A percentile compares a stretch with the other conserved stretches of the same genome.
Evolutionary conservation across 2,329 filamentous ascomycete species (phyloP).

Genomic region (Epichloe uncinata): DNA sequence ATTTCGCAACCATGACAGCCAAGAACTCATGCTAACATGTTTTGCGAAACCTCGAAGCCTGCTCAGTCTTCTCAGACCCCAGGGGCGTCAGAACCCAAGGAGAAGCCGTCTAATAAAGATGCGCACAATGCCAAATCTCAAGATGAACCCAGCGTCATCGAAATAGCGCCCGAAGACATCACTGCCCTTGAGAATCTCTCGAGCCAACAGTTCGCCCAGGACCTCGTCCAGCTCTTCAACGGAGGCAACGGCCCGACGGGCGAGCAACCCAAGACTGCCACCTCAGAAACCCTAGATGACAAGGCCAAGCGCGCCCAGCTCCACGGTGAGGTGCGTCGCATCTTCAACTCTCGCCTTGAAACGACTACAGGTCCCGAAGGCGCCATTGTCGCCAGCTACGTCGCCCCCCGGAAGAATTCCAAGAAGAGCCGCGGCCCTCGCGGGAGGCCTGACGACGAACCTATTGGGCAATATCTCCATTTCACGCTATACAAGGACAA

Average conservation of each 20-base stretch:
- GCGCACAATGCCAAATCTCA: conserved; percentile 10
- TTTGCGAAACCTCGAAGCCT: conserved; percentile 1
- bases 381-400: conserved; percentile 53
- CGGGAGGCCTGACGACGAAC: conserved; percentile 17
- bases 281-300: conserved; percentile 30
- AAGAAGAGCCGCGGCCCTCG: conserved; percentile 16
- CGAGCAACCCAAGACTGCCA: conserved; percentile 20
- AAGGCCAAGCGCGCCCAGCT: conserved; percentile 31
- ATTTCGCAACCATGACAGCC: not conserved
- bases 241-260: conserved; percentile 18
- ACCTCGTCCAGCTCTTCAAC: conserved; percentile 29
- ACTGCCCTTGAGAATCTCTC: conserved; percentile 26
- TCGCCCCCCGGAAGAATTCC: conserved; percentile 31
- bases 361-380: conserved; percentile 48
- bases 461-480: conserved; percentile 64
- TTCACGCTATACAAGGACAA: conserved; percentile 95
- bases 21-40: not conserved
- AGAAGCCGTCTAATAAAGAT: not conserved
- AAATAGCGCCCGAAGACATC: conserved; percentile 21
- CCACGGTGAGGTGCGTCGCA: conserved; percentile 55
- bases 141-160: conserved; percentile 7
- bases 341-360: conserved; percentile 68
- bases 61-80: conserved; percentile 9
- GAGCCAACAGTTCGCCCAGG: conserved; percentile 24
- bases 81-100: conserved; percentile 1